Base-by-base conservation (phyloP, 176 grass and related monocot species). In the Zea luxurians region DNA sequence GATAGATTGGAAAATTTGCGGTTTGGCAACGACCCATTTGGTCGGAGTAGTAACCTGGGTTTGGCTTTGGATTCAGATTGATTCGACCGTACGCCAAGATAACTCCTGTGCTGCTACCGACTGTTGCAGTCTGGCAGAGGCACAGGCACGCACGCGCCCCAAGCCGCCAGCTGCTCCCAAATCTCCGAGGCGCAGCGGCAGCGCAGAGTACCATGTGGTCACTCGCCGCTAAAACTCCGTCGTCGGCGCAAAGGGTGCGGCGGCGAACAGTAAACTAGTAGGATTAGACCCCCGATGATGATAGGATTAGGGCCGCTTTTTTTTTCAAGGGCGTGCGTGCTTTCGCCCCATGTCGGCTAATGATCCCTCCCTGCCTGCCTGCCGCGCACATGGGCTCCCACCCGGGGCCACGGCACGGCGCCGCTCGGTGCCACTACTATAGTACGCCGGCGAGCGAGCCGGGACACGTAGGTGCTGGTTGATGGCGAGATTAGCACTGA, bases 311-410 rank as follows among this genome's bases (percentile, higher is more conserved):
- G 61, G 7, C 4, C 2, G 48, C 79, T 66, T 66, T 52, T 3
- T 54, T 17, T 10, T 3, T 12, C 0, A 17, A 8, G 3, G 2
- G 0, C 44, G 45, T 40, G 4, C 47, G 15, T 7, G 35, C 58
- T 18, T 82, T 73, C 17, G 60, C 58, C 53, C 43, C 43, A 58
- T 66, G 66, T 78, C 74, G 34, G 48, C 62, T 80, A 80, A 78
- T 73, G 86, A 70, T 75, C 55, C 78, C 57, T 4, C 37, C 2
- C 50, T 27, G 27, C 27, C n/a, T n/a, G n/a, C n/a, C 27, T 54
- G 71, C 10, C 71, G 6, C 7, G 76, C 86, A 84, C 86, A 84
- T 88, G 86, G 86, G 70, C 71, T 76, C 84, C 82, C 8, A 77
- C 82, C 86, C 58, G 0, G 10, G 4, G 70, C 64, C 77, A 75